phyloP scores from a whole-genome alignment of 1,284 basidiomycete species.

The Veloboletus limbatus region DNA sequence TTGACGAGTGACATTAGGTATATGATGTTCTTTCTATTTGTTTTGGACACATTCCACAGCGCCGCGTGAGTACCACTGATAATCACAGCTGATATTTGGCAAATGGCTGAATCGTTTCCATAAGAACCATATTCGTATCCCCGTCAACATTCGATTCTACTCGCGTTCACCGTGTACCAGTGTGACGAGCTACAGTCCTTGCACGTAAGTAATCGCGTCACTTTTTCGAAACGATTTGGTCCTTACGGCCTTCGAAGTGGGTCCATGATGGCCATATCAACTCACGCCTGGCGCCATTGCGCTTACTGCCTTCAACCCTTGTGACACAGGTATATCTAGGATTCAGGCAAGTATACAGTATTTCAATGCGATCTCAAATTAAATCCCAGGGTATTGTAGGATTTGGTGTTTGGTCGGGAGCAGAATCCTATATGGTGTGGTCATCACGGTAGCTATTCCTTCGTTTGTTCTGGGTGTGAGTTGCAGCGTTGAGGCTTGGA shows the following conservation, averaged over 20 bases:
- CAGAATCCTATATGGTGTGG: constrained; percentile 32
- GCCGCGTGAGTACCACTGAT: constrained; percentile 13
- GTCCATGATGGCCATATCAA: constrained; percentile 39
- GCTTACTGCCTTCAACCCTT: too few species aligned
- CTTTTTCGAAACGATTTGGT: too few species aligned
- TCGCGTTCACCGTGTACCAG: constrained; percentile 1
- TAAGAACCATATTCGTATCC: constrained; percentile 16
- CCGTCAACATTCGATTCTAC: neutral
- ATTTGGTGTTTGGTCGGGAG: constrained; percentile 35
- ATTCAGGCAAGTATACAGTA: constrained; percentile 8
- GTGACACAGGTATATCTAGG: constrained; percentile 16
- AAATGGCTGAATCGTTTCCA: neutral
- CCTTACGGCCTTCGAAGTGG: constrained; percentile 7
- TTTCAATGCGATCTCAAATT: neutral
- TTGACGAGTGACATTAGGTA: constrained; percentile 22
- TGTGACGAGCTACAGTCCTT: constrained; percentile 17
- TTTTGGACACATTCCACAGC: constrained; percentile 45
- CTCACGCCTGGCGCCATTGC: constrained; percentile 45
- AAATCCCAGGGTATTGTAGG: constrained; percentile 20
- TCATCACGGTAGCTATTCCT: constrained; percentile 33
- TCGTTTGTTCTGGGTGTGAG: too few species aligned
- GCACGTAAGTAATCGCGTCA: constrained; percentile 7
- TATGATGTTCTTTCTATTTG: constrained; percentile 41
- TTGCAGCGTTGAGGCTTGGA: constrained; percentile 38
- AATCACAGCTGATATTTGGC: too few species aligned